These are phyloP conservation scores for Penicillium hordei DNA, from an alignment of 2,329 filamentous ascomycete genomes.

Conservation along the genomic window DNA sequence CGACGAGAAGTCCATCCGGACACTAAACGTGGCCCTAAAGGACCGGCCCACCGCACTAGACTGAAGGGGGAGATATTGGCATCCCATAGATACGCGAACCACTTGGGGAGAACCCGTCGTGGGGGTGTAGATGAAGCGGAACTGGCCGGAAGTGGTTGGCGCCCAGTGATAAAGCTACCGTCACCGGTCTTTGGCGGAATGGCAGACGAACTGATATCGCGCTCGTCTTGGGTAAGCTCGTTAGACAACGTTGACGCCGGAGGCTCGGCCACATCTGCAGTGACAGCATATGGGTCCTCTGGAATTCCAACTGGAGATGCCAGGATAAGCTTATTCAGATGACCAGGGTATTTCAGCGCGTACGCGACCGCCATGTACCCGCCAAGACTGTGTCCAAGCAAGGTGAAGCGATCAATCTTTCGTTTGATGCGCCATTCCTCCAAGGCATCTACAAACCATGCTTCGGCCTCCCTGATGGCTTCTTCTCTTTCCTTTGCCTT, in stretches of 20 bases:
- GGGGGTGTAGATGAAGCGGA: conserved; percentile 52
- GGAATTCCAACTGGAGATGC: conserved; percentile 93
- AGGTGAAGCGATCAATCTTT: conserved; percentile 88
- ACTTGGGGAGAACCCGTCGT: conserved; percentile 69
- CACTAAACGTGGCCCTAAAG: conserved; percentile 84
- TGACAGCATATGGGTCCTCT: conserved; percentile 86
- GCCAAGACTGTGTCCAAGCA: conserved; percentile 89
- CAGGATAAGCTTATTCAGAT: conserved; percentile 91
- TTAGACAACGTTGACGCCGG: conserved; percentile 69
- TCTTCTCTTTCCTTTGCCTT: conserved; percentile 75
- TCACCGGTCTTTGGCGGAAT: conserved; percentile 44
- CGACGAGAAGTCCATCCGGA: conserved; percentile 92
- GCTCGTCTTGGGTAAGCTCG: conserved; percentile 77
- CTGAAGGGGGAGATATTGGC: conserved; percentile 95
- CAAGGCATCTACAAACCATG: conserved; percentile 92
- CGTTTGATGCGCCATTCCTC: conserved; percentile 92
- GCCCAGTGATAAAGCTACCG: conserved; percentile 57
- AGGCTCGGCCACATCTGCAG: conserved; percentile 75
- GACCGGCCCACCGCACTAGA: conserved; percentile 81
- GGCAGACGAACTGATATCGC: conserved; percentile 36
- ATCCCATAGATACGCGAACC: conserved; percentile 94
- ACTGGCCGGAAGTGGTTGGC: conserved; percentile 30
- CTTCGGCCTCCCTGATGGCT: conserved; percentile 85
- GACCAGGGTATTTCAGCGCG: conserved; percentile 92
- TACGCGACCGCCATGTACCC: conserved; percentile 96